Percentiles rank a stretch among this genome's conserved stretches.
phyloP scores from a whole-genome alignment of 225 moss, liverwort and hornwort genomes.

The Pseudisothecium myosuroides region DNA sequence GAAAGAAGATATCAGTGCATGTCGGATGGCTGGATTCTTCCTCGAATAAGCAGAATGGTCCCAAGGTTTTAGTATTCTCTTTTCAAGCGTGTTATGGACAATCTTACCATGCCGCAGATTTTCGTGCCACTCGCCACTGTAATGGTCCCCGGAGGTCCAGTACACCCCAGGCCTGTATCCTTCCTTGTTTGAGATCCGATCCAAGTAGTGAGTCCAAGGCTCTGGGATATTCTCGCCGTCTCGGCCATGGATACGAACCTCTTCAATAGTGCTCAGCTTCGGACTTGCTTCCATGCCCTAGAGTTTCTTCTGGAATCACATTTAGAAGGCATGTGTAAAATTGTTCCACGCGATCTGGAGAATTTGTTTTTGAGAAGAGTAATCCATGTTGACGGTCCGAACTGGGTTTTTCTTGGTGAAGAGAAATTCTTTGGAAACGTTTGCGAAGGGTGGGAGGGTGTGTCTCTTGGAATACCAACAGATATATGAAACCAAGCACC shows the following conservation, averaged over 20 bases:
- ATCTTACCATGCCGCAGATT: slow-evolving; percentile 67
- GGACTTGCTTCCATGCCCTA: slow-evolving; percentile 39
- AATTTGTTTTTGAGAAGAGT: neutral
- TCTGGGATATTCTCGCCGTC: neutral
- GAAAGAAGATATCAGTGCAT: neutral
- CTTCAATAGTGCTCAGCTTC: slow-evolving; percentile 19
- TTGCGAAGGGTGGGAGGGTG: slow-evolving; percentile 20
- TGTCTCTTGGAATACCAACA: slow-evolving; percentile 34
- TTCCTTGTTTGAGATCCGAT: slow-evolving; percentile 70
- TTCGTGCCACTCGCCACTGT: slow-evolving; percentile 84
- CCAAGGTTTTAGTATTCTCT: neutral
- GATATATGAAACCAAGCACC: neutral
- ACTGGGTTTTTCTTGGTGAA: neutral
- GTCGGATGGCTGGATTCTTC: neutral
- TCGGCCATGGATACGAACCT: neutral
- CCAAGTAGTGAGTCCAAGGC: slow-evolving; percentile 36
- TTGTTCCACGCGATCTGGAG: neutral
- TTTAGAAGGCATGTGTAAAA: neutral
- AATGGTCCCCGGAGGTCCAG: slow-evolving; percentile 76
- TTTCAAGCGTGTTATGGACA: neutral
- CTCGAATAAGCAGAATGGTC: neutral
- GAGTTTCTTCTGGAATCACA: neutral
- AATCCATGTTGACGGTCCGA: neutral
- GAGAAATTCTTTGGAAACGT: neutral
- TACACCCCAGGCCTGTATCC: slow-evolving; percentile 65